Percentiles rank a stretch among this genome's conserved stretches.
phyloP scores from a whole-genome alignment of 2,329 filamentous ascomycete genomes.

The Xylariales sp. region DNA sequence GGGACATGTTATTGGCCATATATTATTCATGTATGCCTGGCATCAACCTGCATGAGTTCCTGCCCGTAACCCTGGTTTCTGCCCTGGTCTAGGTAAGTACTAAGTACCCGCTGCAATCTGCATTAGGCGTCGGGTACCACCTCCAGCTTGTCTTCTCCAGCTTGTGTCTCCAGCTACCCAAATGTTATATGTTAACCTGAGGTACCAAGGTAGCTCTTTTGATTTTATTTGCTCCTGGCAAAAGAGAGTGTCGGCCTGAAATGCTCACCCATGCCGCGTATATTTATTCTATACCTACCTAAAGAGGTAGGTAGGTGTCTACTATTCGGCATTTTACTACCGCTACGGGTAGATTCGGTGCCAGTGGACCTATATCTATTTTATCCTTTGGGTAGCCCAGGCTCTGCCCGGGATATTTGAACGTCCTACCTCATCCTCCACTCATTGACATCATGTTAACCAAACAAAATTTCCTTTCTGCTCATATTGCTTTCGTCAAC shows the following conservation, averaged over 20 bases:
- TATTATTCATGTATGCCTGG: neutral
- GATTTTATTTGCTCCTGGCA: neutral
- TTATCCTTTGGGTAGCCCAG: neutral
- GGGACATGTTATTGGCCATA: slow-evolving; percentile 15
- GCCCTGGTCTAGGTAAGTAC: neutral
- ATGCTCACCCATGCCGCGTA: neutral
- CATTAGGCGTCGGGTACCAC: neutral
- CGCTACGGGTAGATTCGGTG: slow-evolving; percentile 33
- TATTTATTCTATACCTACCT: neutral
- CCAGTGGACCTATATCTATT: slow-evolving; percentile 23
- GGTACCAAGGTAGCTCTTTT: too few species aligned
- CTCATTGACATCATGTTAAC: slow-evolving; percentile 36
- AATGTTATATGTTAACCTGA: too few species aligned
- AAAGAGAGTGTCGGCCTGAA: neutral
- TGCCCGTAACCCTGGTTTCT: slow-evolving; percentile 16
- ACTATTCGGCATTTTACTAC: slow-evolving; percentile 9
- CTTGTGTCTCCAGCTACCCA: too few species aligned
- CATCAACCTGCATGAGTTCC: slow-evolving; percentile 20
- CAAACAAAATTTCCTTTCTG: slow-evolving; percentile 19
- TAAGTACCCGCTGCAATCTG: neutral
- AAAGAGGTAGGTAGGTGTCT: neutral
- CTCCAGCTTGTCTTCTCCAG: too few species aligned
- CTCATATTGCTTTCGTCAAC: neutral
- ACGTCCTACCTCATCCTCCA: slow-evolving; percentile 18
- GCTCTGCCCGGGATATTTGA: neutral